Percentiles rank a stretch among this genome's conserved stretches.
phyloP scores from a whole-genome alignment of 2,329 filamentous ascomycete species.

The Westerdykella sp. region DNA sequence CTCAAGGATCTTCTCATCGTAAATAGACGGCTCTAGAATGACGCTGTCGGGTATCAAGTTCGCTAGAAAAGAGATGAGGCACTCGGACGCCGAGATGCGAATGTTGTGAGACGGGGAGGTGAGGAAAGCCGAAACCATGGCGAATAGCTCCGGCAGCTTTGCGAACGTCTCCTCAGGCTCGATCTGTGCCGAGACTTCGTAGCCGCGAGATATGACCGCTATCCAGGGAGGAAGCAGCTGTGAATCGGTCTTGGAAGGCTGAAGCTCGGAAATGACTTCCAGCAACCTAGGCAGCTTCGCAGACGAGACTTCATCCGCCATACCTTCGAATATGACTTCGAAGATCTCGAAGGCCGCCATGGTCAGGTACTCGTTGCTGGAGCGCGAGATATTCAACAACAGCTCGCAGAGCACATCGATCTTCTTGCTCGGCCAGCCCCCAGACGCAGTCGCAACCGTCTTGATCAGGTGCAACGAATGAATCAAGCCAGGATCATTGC shows the following conservation, averaged over 20 bases:
- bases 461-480: constrained; percentile 90
- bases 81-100: constrained; percentile 88
- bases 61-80: constrained; percentile 83
- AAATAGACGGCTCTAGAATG: constrained; percentile 81
- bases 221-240: constrained; percentile 95
- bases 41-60: constrained; percentile 82
- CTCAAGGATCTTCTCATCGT: constrained; percentile 83
- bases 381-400: constrained; percentile 78
- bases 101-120: constrained; percentile 88
- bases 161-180: constrained; percentile 86
- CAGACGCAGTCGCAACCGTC: constrained; percentile 76
- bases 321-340: constrained; percentile 89
- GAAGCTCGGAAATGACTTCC: constrained; percentile 85
- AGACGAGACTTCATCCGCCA: constrained; percentile 81
- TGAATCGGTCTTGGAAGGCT: constrained; percentile 86
- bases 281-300: constrained; percentile 83
- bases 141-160: constrained; percentile 80
- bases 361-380: constrained; percentile 90
- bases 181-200: constrained; percentile 86
- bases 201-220: constrained; percentile 86
- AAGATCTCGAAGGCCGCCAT: constrained; percentile 97
- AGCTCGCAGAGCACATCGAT: constrained; percentile 89
- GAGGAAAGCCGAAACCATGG: constrained; percentile 72
- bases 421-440: constrained; percentile 94
- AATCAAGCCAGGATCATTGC: constrained; percentile 76